A percentile compares a stretch with the other conserved stretches of the same genome.
Conservation (phyloP, 345 rosid genomes). For the Hevea brasiliensis region DNA sequence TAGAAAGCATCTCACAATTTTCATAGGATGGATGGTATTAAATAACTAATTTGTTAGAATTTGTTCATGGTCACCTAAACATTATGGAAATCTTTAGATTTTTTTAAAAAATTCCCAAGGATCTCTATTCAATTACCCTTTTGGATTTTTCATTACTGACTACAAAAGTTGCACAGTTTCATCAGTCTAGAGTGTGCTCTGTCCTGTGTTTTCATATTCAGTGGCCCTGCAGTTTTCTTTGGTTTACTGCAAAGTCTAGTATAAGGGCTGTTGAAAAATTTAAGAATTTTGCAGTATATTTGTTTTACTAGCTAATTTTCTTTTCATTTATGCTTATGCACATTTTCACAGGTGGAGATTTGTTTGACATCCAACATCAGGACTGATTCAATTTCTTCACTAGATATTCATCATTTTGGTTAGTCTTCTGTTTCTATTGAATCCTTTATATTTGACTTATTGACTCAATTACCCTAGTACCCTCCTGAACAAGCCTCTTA, state of each 20-base stretch:
- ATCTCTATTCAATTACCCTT: background rate
- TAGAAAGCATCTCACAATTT: background rate
- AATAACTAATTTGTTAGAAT: background rate
- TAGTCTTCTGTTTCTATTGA: slow-evolving; percentile 24
- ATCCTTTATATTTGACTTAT: background rate
- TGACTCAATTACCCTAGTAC: background rate
- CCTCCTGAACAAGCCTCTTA: background rate
- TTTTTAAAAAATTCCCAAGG: background rate
- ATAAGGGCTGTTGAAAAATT: background rate
- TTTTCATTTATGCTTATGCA: background rate
- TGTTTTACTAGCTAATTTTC: background rate
- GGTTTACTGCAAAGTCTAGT: background rate
- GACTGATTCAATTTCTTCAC: slow-evolving; percentile 76
- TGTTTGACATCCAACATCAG: slow-evolving; percentile 90
- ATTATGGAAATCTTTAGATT: background rate
- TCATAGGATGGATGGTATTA: too few species aligned
- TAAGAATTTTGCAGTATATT: background rate
- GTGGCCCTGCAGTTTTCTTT: background rate
- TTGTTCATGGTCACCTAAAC: background rate
- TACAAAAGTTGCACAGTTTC: background rate
- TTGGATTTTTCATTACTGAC: background rate
- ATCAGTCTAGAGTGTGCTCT: background rate
- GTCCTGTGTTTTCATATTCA: background rate
- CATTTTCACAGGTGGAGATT: slow-evolving; percentile 82
- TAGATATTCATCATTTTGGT: slow-evolving; percentile 92